Evolutionary conservation across 106 monocot species (phyloP).

Genomic region (Apostasia shenzhenica): DNA sequence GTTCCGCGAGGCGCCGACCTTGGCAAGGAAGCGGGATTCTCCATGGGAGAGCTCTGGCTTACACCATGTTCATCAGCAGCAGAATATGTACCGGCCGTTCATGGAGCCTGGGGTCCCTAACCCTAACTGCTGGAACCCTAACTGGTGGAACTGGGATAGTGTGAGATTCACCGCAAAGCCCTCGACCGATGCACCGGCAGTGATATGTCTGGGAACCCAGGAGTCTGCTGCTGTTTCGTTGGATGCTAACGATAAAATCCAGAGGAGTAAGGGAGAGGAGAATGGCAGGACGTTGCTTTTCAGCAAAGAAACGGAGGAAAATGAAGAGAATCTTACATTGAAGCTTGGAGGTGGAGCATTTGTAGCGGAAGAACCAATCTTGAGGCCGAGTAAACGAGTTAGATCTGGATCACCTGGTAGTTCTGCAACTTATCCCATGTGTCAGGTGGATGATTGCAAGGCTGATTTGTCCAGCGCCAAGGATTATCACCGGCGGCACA

Average conservation of each 20-base stretch:
- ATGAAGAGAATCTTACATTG: slow-evolving; percentile 24
- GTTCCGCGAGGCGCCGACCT: slow-evolving; percentile 27
- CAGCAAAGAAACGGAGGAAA: slow-evolving; percentile 3
- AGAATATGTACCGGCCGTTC: slow-evolving; percentile 11
- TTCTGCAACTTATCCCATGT: slow-evolving; percentile 63
- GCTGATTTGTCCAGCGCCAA: slow-evolving; percentile 80
- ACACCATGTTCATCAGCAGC: slow-evolving; percentile 8
- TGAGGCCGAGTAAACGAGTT: slow-evolving; percentile 39
- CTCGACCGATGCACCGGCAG: slow-evolving; percentile 12
- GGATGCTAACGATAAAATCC: not conserved
- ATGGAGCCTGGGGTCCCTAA: not conserved
- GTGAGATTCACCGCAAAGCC: slow-evolving; percentile 30
- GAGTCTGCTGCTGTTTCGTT: not conserved
- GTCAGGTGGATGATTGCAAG: slow-evolving; percentile 94
- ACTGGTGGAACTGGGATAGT: slow-evolving; percentile 52
- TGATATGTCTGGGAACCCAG: slow-evolving; percentile 5
- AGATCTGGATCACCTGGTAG: slow-evolving; percentile 52
- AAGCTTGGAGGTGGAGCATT: slow-evolving; percentile 26
- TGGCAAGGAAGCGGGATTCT: slow-evolving; percentile 34
- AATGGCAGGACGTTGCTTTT: not conserved
- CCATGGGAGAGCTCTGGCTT: slow-evolving; percentile 35
- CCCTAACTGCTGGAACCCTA: slow-evolving; percentile 42
- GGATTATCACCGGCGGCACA: slow-evolving; percentile 96
- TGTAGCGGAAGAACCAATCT: slow-evolving; percentile 14
- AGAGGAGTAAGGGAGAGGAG: slow-evolving; percentile 4